phyloP scores from a whole-genome alignment of 495 filamentous ascomycete species.

The Podospora conica region DNA sequence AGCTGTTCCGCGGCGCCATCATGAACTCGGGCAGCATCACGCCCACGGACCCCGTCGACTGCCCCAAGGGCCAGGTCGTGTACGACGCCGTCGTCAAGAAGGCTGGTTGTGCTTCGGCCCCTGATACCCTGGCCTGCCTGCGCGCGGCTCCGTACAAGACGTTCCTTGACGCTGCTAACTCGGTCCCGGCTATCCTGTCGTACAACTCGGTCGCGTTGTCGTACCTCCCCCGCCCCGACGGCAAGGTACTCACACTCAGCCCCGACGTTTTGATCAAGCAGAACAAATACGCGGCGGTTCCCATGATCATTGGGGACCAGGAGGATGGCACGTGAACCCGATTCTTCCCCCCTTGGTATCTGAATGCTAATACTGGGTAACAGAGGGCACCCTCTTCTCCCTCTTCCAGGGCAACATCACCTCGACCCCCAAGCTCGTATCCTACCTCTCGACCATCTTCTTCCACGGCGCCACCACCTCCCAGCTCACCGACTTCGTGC shows the following conservation, averaged over 20 bases:
- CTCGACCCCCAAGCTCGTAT: slow-evolving; percentile 47
- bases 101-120: slow-evolving; percentile 52
- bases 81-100: slow-evolving; percentile 56
- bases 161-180: slow-evolving; percentile 60
- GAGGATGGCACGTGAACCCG: too few species aligned
- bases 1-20: slow-evolving; percentile 63
- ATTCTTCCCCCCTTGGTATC: too few species aligned
- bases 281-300: slow-evolving; percentile 51
- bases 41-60: slow-evolving; percentile 59
- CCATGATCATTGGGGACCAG: slow-evolving; percentile 54
- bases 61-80: slow-evolving; percentile 54
- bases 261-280: slow-evolving; percentile 46
- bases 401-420: slow-evolving; percentile 61
- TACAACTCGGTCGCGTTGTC: slow-evolving; percentile 59
- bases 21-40: slow-evolving; percentile 65
- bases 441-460: slow-evolving; percentile 53
- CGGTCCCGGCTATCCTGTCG: slow-evolving; percentile 56
- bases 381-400: slow-evolving; percentile 55
- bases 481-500: slow-evolving; percentile 48
- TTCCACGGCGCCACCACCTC: slow-evolving; percentile 45
- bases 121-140: slow-evolving; percentile 58
- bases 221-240: slow-evolving; percentile 62
- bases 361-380: too few species aligned
- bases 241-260: slow-evolving; percentile 47
- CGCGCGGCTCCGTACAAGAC: slow-evolving; percentile 51